Conservation (phyloP, 306 rosid species). For the cucumber (Cucumis sativus) region DNA sequence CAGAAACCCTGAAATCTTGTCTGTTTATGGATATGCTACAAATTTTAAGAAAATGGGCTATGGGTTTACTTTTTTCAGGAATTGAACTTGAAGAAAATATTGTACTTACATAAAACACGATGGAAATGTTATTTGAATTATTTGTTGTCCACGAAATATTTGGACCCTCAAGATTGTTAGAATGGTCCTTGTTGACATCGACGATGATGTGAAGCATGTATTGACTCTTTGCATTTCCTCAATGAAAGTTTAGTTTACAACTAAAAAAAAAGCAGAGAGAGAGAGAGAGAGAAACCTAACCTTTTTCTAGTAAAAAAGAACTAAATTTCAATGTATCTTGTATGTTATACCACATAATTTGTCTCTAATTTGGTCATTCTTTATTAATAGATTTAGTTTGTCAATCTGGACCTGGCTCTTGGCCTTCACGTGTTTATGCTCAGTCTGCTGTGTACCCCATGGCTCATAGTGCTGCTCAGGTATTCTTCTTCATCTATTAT, state of each 20-base stretch:
- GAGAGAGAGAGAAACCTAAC: background rate
- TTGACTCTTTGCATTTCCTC: background rate
- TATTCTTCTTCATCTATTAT: constrained; percentile 8
- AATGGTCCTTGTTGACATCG: background rate
- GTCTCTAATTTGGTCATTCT: background rate
- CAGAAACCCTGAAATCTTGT: background rate
- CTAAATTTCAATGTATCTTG: background rate
- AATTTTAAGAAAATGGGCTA: background rate
- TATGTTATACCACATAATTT: background rate
- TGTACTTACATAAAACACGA: background rate
- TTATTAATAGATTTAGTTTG: constrained; percentile 74
- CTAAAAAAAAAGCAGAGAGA: no score
- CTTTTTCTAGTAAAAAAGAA: background rate
- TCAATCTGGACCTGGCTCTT: constrained; percentile 94
- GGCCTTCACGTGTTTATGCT: constrained; percentile 85
- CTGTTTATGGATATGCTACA: background rate
- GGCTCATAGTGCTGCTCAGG: constrained; percentile 99
- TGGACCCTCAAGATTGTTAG: background rate
- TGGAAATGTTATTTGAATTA: background rate
- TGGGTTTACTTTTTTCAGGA: background rate
- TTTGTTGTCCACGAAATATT: background rate
- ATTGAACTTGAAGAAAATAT: background rate
- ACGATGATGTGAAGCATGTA: background rate
- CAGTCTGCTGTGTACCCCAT: constrained; percentile 86
- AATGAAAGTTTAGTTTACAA: background rate